phyloP scores from a whole-genome alignment of 2,329 filamentous ascomycete species.

The Aspergillus sp. region DNA sequence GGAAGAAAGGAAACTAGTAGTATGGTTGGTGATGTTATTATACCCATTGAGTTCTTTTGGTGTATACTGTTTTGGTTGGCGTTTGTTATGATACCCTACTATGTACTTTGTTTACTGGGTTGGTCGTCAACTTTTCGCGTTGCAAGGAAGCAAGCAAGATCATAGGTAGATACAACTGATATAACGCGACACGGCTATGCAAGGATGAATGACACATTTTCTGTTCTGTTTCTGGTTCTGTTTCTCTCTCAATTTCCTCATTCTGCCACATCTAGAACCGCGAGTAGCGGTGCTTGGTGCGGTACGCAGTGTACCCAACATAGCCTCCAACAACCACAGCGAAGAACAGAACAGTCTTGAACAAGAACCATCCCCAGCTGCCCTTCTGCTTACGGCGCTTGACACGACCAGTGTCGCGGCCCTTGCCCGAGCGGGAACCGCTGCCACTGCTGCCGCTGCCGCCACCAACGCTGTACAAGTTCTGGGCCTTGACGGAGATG shows the following conservation, averaged over 20 bases:
- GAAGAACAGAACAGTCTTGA: slow-evolving; percentile 80
- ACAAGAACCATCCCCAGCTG: slow-evolving; percentile 71
- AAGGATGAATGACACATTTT: slow-evolving; percentile 17
- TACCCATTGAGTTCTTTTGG: no score
- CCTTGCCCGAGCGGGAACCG: slow-evolving; percentile 22
- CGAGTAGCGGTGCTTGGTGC: slow-evolving; percentile 58
- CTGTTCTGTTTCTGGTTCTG: slow-evolving; percentile 12
- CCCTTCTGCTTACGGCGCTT: slow-evolving; percentile 35
- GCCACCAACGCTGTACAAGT: slow-evolving; percentile 68
- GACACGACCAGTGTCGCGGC: slow-evolving; percentile 25
- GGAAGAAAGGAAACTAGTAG: slow-evolving; percentile 23
- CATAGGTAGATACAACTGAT: slow-evolving; percentile 15
- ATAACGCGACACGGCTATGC: slow-evolving; percentile 23
- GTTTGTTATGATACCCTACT: slow-evolving; percentile 9
- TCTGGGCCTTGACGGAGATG: slow-evolving; percentile 80
- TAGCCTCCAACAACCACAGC: slow-evolving; percentile 72
- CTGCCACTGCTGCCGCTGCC: slow-evolving; percentile 29
- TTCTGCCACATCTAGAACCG: slow-evolving; percentile 29
- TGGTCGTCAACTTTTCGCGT: slow-evolving; percentile 16
- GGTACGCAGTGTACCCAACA: slow-evolving; percentile 81
- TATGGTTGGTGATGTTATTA: not conserved
- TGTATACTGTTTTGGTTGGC: no score
- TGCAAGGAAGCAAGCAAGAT: slow-evolving; percentile 6
- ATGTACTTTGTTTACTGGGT: no score
- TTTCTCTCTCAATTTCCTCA: not conserved